These are phyloP conservation scores for Eucalyptus sideroxylon DNA, from an alignment of 345 rosid genomes.

Conservation along the genomic window DNA sequence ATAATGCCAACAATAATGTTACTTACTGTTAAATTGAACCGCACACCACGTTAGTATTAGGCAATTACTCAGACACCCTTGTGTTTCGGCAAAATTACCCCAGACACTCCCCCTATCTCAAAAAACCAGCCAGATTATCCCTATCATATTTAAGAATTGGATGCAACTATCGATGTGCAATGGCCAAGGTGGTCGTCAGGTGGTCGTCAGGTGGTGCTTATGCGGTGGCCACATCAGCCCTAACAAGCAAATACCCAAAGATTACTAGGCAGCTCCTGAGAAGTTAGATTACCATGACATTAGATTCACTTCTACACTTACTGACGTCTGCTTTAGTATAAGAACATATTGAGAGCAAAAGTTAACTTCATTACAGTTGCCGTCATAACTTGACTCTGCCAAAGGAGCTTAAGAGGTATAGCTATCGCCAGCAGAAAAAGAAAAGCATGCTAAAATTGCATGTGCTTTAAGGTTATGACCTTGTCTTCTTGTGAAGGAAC, in stretches of 20 bases:
- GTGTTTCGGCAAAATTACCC: neutral
- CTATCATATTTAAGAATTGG: neutral
- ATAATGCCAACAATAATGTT: neutral
- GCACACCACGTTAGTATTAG: neutral
- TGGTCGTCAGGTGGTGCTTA: neutral
- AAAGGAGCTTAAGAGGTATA: neutral
- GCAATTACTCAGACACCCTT: neutral
- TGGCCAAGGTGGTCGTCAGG: neutral
- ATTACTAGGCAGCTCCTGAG: neutral
- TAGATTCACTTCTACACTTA: neutral
- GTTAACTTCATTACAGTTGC: neutral
- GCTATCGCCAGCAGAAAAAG: neutral
- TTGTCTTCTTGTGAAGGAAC: neutral
- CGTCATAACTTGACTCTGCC: neutral
- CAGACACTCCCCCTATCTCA: neutral
- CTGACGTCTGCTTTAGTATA: neutral
- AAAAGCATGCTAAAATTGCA: neutral
- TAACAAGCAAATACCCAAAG: neutral
- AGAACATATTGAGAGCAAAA: neutral
- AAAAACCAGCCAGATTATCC: neutral
- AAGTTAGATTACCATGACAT: neutral
- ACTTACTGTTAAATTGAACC: neutral
- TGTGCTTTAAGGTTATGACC: neutral
- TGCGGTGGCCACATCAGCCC: neutral
- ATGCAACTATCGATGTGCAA: neutral